These are phyloP conservation scores for Sanghuangporus weigelae DNA, from an alignment of 1,284 basidiomycete genomes.

Conservation along the genomic window DNA sequence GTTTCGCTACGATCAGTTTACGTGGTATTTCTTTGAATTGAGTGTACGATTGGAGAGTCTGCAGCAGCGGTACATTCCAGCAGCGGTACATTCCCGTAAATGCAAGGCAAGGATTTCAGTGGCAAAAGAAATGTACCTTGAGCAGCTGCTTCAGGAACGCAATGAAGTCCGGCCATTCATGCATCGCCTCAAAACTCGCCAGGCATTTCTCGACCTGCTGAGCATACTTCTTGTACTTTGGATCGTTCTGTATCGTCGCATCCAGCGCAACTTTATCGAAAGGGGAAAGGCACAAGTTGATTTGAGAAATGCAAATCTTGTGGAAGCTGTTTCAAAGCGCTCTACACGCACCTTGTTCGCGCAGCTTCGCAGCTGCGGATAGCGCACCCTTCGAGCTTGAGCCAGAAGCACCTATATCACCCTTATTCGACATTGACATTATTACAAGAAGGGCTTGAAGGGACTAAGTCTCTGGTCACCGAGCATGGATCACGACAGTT, in stretches of 20 bases:
- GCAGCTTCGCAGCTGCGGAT: conserved; percentile 17
- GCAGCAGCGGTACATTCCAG: background rate
- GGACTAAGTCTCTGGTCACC: background rate
- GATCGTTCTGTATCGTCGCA: conserved; percentile 42
- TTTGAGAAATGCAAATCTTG: background rate
- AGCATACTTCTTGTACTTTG: conserved; percentile 95
- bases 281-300: background rate
- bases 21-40: conserved; percentile 94
- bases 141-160: conserved; percentile 93
- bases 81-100: background rate
- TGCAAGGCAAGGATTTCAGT: background rate
- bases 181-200: conserved; percentile 91
- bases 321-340: background rate
- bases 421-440: background rate
- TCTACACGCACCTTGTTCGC: conserved; percentile 16
- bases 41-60: conserved; percentile 90
- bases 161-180: conserved; percentile 99
- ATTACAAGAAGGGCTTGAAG: background rate
- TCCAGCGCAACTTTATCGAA: conserved; percentile 13
- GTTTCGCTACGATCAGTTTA: conserved; percentile 92
- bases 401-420: background rate
- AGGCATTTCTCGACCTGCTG: conserved; percentile 90
- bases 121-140: conserved; percentile 56
- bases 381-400: conserved; percentile 1
- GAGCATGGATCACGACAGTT: background rate